These are phyloP conservation scores for Massarina eburnea DNA, from an alignment of 2,329 filamentous ascomycete genomes.

Conservation along the genomic window DNA sequence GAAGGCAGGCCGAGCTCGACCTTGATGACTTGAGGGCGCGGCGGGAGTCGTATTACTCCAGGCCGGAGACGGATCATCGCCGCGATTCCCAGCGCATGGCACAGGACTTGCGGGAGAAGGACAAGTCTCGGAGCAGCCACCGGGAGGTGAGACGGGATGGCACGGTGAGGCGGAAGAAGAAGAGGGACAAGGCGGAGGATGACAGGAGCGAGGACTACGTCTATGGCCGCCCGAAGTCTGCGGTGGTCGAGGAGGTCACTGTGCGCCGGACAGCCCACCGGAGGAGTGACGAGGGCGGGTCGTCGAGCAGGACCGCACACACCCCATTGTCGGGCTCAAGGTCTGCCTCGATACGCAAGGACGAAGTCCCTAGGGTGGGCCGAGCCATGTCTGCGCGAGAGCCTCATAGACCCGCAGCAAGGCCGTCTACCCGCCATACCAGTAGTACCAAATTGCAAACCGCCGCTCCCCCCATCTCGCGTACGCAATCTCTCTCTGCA, in stretches of 20 bases:
- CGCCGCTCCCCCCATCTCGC: conserved; percentile 13
- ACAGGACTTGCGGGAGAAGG: conserved; percentile 31
- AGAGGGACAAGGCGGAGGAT: conserved; percentile 21
- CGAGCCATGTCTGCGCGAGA: conserved; percentile 37
- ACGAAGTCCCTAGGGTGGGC: conserved; percentile 32
- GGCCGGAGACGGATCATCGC: conserved; percentile 33
- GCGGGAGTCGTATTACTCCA: conserved; percentile 42
- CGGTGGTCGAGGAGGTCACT: conserved; percentile 30
- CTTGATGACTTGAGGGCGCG: conserved; percentile 44
- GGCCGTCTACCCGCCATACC: conserved; percentile 33
- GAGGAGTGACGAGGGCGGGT: conserved; percentile 37
- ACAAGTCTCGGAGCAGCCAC: conserved; percentile 27
- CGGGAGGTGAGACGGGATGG: conserved; percentile 32
- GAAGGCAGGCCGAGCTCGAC: conserved; percentile 38
- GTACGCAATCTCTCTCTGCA: conserved; percentile 24
- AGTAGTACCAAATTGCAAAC: conserved; percentile 31
- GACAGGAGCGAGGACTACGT: conserved; percentile 35
- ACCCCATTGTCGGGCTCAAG: conserved; percentile 37
- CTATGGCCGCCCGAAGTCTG: conserved; percentile 32
- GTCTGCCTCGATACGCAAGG: conserved; percentile 31
- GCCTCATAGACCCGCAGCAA: conserved; percentile 28
- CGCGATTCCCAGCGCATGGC: conserved; percentile 37
- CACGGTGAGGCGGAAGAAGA: conserved; percentile 30
- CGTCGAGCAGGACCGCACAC: conserved; percentile 36
- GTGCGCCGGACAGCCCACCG: conserved; percentile 28